Percentiles rank a stretch among this genome's conserved stretches.
phyloP scores from a whole-genome alignment of 176 grass and related monocot genomes.

The Zoysia japonica region DNA sequence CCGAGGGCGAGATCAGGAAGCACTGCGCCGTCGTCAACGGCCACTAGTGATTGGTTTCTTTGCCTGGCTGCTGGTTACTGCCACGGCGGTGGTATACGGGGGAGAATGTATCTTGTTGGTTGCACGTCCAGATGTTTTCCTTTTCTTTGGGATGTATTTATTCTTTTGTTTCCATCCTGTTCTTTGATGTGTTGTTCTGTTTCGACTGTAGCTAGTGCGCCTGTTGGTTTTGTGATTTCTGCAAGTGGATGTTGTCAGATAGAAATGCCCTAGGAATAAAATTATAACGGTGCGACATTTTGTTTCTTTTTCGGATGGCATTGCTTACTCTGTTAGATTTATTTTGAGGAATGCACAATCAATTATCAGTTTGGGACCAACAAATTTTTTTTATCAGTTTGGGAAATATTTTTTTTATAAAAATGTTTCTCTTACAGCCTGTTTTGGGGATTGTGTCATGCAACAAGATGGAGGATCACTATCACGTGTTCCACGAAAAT shows the following conservation, averaged over 20 bases:
- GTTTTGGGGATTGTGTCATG: background rate
- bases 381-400: too few species aligned
- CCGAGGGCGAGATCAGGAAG: conserved; percentile 74
- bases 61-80: too few species aligned
- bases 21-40: conserved; percentile 59
- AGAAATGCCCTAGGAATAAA: background rate
- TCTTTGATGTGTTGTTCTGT: conserved; percentile 10
- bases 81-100: too few species aligned
- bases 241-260: conserved; percentile 16
- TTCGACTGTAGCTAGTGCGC: background rate
- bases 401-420: background rate
- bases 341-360: background rate
- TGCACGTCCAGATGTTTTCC: background rate
- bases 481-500: conserved; percentile 27
- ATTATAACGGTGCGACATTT: background rate
- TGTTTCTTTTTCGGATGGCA: too few species aligned
- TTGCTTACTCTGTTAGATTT: too few species aligned
- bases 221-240: background rate
- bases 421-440: background rate
- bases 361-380: too few species aligned
- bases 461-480: background rate
- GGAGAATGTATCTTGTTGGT: too few species aligned
- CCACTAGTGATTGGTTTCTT: background rate
- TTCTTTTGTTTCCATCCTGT: conserved; percentile 16
- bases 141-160: background rate